Evolutionary conservation across 768 basidiomycete genomes (phyloP).

Genomic region (Podaxis sp.): DNA sequence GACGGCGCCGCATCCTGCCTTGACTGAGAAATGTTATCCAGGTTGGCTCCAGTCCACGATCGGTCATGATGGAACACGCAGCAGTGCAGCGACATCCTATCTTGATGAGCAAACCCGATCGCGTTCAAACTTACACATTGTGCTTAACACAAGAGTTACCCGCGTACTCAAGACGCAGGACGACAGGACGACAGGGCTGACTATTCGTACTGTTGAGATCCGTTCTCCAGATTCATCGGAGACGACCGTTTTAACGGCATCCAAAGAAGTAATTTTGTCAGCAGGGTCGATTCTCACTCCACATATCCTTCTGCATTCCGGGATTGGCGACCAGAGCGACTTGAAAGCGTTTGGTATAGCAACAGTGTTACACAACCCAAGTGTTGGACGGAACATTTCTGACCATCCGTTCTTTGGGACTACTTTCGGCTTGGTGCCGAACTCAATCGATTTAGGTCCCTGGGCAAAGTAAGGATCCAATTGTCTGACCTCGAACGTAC

Average conservation of each 20-base stretch:
- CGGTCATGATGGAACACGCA: slow-evolving; percentile 21
- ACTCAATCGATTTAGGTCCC: slow-evolving; percentile 10
- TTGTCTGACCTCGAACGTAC: not conserved
- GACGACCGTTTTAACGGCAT: slow-evolving; percentile 16
- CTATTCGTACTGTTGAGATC: slow-evolving; percentile 14
- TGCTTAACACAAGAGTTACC: slow-evolving; percentile 27
- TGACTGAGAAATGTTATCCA: not conserved
- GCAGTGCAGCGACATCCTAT: slow-evolving; percentile 26
- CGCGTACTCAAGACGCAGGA: slow-evolving; percentile 16
- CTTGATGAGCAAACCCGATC: slow-evolving; percentile 20
- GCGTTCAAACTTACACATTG: slow-evolving; percentile 29
- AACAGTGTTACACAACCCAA: slow-evolving; percentile 24
- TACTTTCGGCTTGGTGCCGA: not conserved
- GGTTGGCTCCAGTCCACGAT: slow-evolving; percentile 24
- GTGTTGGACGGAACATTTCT: slow-evolving; percentile 27
- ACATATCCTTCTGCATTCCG: slow-evolving; percentile 19
- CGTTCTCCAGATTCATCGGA: not conserved
- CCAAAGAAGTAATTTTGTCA: slow-evolving; percentile 20
- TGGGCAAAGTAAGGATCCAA: slow-evolving; percentile 3
- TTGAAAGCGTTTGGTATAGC: slow-evolving; percentile 20
- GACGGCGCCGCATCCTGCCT: not conserved
- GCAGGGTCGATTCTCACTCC: slow-evolving; percentile 17
- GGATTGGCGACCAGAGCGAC: slow-evolving; percentile 18
- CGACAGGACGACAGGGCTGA: not conserved
- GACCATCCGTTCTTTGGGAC: slow-evolving; percentile 21